phyloP scores from a whole-genome alignment of 768 basidiomycete species.

The Candolleomyces aberdarensis region DNA sequence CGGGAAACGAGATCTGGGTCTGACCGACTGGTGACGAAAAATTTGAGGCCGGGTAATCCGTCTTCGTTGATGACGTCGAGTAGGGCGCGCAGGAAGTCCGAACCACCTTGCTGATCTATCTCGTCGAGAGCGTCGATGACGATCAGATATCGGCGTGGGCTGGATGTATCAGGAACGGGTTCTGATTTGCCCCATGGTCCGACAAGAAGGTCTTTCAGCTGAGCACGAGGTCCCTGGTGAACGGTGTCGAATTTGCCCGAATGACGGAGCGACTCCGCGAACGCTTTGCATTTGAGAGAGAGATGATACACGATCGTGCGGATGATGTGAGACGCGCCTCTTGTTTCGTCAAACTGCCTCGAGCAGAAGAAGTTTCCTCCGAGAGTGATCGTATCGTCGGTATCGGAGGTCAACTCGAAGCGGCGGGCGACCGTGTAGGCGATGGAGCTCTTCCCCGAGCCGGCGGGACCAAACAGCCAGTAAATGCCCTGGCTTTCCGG shows the following conservation, averaged over 20 bases:
- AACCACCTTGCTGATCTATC: slow-evolving; percentile 14
- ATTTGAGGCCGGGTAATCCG: no score
- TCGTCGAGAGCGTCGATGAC: slow-evolving; percentile 24
- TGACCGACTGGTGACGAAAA: no score
- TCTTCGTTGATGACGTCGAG: no score
- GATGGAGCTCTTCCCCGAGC: no score
- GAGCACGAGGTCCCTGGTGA: slow-evolving; percentile 5
- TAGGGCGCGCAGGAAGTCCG: slow-evolving; percentile 13
- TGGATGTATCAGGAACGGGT: no score
- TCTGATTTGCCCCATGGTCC: slow-evolving; percentile 12
- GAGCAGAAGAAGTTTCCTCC: slow-evolving; percentile 28
- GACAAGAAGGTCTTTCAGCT: slow-evolving; percentile 13
- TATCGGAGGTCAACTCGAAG: background rate
- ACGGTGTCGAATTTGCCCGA: no score
- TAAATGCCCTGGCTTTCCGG: slow-evolving; percentile 14
- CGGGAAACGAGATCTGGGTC: background rate
- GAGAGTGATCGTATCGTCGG: slow-evolving; percentile 11
- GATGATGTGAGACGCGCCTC: slow-evolving; percentile 13
- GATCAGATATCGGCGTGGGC: no score
- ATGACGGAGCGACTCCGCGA: slow-evolving; percentile 13
- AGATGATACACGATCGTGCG: slow-evolving; percentile 23
- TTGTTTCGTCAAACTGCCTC: slow-evolving; percentile 20
- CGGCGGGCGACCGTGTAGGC: no score
- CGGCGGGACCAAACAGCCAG: slow-evolving; percentile 19
- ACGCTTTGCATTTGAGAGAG: slow-evolving; percentile 18